Base-by-base conservation (phyloP, 306 rosid genomes). In the Dryas alaskensis region DNA sequence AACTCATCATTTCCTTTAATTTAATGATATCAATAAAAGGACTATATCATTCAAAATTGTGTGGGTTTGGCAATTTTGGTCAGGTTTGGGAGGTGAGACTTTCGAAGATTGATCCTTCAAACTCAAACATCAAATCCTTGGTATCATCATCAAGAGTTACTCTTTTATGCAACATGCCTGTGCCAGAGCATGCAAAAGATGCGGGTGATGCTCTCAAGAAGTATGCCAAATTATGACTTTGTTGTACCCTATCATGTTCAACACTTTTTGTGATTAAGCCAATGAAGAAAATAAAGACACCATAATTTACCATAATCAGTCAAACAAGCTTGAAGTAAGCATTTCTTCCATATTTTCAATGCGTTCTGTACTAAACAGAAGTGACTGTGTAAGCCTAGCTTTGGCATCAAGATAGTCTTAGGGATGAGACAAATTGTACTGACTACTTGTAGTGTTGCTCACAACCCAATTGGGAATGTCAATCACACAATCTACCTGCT, bases 11-110 rank as follows among this genome's bases (percentile, higher is more conserved):
- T 52, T 43, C 31, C 25, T 40, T 52, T 10, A 19, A 43, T 43
- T 1, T 9, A 11, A 70, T 12, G 19, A 17, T 13, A 14, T 52
- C 6, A 13, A 53, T 22, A 2, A 11, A 54, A 7, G 4, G 54
- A 57, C 11, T 44, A 22, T 47, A 45, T n/a, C 0, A 5, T 58
- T 72, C 31, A 13, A 27, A 5, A 9, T 12, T 72, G 39, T 10
- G 8, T 13, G 25, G 61, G 22, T 40, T 19, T 75, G 75, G 12
- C 5, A 45, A 48, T 22, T 67, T 48, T 59, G 48, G 52, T 50
- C 73, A 85, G 86, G 98, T 93, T 67, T 93, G 97, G 98, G 97
- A 91, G 67, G 98, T 87, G 42, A 53, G 39, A 52, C 59, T 94
- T 39, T 83, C 85, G 90, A 94, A 94, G 85, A 76, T 78, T 68